A percentile compares a stretch with the other conserved stretches of the same genome.
Conservation (phyloP, 2,329 filamentous ascomycete species). For the Talaromyces marneffei region DNA sequence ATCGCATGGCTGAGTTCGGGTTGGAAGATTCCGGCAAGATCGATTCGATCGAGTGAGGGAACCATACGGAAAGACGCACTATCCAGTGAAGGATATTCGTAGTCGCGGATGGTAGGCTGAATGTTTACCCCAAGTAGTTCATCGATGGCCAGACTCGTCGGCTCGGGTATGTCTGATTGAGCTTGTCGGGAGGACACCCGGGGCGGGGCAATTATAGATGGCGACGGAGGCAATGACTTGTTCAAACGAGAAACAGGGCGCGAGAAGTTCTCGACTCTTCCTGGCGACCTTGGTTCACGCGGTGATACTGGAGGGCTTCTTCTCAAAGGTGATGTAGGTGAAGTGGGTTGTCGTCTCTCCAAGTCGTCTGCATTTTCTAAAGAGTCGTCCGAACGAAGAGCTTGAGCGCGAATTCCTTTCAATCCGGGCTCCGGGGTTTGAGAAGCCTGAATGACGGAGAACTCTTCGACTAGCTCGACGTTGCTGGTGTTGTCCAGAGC, state of each 20-base stretch:
- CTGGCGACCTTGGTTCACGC: conserved; percentile 18
- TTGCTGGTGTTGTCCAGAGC: conserved; percentile 47
- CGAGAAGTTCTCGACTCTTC: conserved; percentile 50
- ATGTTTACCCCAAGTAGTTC: conserved; percentile 34
- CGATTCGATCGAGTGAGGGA: conserved; percentile 18
- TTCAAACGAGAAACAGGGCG: conserved; percentile 44
- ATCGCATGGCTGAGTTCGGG: conserved; percentile 27
- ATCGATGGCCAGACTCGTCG: conserved; percentile 36
- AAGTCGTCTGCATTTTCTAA: conserved; percentile 13
- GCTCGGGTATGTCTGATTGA: conserved; percentile 26
- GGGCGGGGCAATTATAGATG: conserved; percentile 37
- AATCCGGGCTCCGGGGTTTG: conserved; percentile 47
- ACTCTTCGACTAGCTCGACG: conserved; percentile 49
- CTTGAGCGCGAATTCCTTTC: conserved; percentile 49
- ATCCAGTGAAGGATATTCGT: conserved; percentile 23
- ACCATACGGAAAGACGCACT: conserved; percentile 7
- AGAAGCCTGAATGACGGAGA: conserved; percentile 49
- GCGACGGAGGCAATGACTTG: conserved; percentile 30
- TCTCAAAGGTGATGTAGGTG: conserved; percentile 16
- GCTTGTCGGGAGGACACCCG: conserved; percentile 32
- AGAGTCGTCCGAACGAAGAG: conserved; percentile 34
- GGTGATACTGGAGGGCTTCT: conserved; percentile 30
- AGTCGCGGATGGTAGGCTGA: conserved; percentile 27
- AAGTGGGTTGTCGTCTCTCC: background rate
- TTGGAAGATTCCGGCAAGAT: conserved; percentile 16